A percentile compares a stretch with the other conserved stretches of the same genome.
Conservation (phyloP, 441 rosid species). For the Brassica balearica region DNA sequence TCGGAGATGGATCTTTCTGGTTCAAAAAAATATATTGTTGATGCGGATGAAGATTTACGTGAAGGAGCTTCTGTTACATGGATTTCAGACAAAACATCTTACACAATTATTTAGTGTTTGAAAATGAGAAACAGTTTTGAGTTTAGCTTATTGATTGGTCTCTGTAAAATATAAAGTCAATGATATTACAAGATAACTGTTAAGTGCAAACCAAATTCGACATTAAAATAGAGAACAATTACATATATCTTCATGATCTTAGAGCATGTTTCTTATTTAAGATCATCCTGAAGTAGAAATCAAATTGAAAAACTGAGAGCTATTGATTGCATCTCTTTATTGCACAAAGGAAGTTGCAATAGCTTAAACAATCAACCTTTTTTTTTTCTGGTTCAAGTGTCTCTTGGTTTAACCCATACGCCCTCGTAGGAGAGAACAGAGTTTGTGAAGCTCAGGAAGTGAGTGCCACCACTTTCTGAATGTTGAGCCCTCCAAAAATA, state of each 20-base stretch:
- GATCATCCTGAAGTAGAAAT: constrained; percentile 20
- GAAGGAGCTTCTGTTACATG: neutral
- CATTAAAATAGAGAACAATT: neutral
- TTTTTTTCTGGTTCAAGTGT: neutral
- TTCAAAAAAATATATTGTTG: too few relatives aligned
- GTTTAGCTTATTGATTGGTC: constrained; percentile 3
- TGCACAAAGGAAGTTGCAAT: neutral
- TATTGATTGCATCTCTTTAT: neutral
- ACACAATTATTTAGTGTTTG: constrained; percentile 1
- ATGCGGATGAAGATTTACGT: too few relatives aligned
- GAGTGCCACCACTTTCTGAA: constrained; percentile 60
- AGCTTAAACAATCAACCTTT: constrained; percentile 1
- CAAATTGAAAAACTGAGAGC: neutral
- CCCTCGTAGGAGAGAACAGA: constrained; percentile 36
- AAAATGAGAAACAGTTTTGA: neutral
- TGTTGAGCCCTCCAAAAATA: constrained; percentile 57
- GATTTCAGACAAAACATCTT: constrained; percentile 20
- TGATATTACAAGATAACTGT: constrained; percentile 12
- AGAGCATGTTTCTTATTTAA: neutral
- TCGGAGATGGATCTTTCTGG: too few relatives aligned
- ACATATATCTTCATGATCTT: constrained; percentile 30
- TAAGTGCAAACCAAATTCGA: constrained; percentile 33
- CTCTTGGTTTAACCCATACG: neutral
- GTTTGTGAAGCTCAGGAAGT: constrained; percentile 39
- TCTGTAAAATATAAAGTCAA: constrained; percentile 10